phyloP scores from a whole-genome alignment of 225 moss, liverwort and hornwort genomes.

The Pleurozium schreberi region DNA sequence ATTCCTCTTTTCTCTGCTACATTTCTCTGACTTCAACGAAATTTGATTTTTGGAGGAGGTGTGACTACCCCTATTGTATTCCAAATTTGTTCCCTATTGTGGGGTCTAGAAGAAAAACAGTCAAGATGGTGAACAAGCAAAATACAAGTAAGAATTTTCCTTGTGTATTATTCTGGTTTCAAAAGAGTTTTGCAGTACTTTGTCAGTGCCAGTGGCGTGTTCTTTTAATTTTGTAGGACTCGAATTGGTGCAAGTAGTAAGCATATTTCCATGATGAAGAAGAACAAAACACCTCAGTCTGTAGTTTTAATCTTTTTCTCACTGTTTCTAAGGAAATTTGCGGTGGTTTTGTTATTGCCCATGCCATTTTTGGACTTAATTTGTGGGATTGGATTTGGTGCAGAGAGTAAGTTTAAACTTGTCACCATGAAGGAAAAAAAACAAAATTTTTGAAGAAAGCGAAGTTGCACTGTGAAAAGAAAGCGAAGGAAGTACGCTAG shows the following conservation, averaged over 20 bases:
- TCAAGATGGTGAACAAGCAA: constrained; percentile 34
- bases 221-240: not conserved
- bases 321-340: not conserved
- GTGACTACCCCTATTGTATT: too few species aligned
- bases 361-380: not conserved
- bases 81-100: not conserved
- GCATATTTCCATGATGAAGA: constrained; percentile 52
- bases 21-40: too few species aligned
- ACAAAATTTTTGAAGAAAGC: constrained; percentile 85
- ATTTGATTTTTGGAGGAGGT: too few species aligned
- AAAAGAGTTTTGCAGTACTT: not conserved
- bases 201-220: not conserved
- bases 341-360: not conserved
- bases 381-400: not conserved
- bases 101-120: not conserved
- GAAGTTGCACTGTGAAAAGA: constrained; percentile 92
- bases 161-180: not conserved
- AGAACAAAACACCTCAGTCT: constrained; percentile 27
- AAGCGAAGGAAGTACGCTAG: constrained; percentile 86
- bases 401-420: constrained; percentile 90
- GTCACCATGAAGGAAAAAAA: constrained; percentile 74
- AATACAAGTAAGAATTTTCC: constrained; percentile 9
- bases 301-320: not conserved
- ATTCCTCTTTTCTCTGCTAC: too few species aligned
- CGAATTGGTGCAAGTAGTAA: constrained; percentile 42